Conservation (phyloP, 768 basidiomycete genomes). For the Auricularia sp. region DNA sequence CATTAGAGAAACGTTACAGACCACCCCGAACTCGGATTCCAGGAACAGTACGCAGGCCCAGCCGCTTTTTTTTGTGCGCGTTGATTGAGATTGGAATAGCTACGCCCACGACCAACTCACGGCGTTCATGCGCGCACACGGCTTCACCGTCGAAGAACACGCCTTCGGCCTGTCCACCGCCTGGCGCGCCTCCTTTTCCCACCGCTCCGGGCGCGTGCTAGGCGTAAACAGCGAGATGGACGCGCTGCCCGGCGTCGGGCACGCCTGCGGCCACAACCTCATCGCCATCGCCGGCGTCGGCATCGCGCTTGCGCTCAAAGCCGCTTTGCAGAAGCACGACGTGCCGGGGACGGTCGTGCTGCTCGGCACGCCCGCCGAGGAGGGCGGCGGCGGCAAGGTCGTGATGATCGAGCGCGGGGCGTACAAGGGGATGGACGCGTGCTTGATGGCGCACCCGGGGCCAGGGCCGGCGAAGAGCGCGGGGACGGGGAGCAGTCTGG, state of each 20-base stretch:
- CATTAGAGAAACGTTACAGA: slow-evolving; percentile 26
- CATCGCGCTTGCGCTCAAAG: slow-evolving; percentile 57
- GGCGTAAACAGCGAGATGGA: slow-evolving; percentile 81
- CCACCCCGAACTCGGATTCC: slow-evolving; percentile 57
- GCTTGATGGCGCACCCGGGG: slow-evolving; percentile 74
- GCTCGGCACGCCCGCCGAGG: slow-evolving; percentile 80
- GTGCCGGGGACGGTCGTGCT: slow-evolving; percentile 61
- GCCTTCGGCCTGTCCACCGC: slow-evolving; percentile 55
- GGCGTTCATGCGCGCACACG: slow-evolving; percentile 52
- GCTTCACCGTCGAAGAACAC: slow-evolving; percentile 52
- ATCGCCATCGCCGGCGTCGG: slow-evolving; percentile 71
- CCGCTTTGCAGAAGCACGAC: slow-evolving; percentile 47
- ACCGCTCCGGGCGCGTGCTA: slow-evolving; percentile 55
- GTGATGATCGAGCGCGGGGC: slow-evolving; percentile 58
- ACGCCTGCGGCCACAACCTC: slow-evolving; percentile 65
- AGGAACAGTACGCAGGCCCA: slow-evolving; percentile 46
- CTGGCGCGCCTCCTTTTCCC: slow-evolving; percentile 59
- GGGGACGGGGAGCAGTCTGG: slow-evolving; percentile 54
- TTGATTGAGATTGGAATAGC: slow-evolving; percentile 22
- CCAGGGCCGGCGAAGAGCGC: slow-evolving; percentile 63
- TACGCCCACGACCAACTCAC: slow-evolving; percentile 65
- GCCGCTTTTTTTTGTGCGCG: slow-evolving; percentile 1
- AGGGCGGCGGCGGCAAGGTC: slow-evolving; percentile 67
- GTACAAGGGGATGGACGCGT: slow-evolving; percentile 67
- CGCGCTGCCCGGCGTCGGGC: slow-evolving; percentile 33